Conservation (phyloP, 108 stramenopile species). For the Conticribra weissflogii region DNA sequence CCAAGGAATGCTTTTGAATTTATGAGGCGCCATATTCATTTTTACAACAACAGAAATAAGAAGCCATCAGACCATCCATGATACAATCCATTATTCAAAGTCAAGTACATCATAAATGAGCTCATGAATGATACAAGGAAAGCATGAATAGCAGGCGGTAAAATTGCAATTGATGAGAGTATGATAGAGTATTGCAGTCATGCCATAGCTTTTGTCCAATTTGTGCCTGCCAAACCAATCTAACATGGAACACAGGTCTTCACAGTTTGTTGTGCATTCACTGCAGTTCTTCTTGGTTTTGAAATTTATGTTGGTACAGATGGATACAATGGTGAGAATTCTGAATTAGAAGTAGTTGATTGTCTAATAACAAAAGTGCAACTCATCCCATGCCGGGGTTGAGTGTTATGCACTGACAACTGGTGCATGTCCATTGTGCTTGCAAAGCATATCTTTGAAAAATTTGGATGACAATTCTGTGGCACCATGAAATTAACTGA, state of each 20-base stretch:
- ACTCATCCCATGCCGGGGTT: not conserved
- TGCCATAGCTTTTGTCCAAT: conserved; percentile 7
- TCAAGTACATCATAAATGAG: not conserved
- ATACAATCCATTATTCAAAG: conserved; percentile 17
- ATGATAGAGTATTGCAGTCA: conserved; percentile 21
- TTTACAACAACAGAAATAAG: not conserved
- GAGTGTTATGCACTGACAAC: conserved; percentile 21
- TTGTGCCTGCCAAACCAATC: conserved; percentile 22
- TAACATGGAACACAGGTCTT: conserved; percentile 22
- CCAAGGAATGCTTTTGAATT: too few species aligned
- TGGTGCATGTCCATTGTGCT: conserved; percentile 9
- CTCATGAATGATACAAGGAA: conserved; percentile 3
- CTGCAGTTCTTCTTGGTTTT: conserved; percentile 5
- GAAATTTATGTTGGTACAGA: conserved; percentile 4
- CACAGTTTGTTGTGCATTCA: conserved; percentile 10
- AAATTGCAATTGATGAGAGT: conserved; percentile 13
- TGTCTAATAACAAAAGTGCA: not conserved
- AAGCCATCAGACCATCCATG: not conserved
- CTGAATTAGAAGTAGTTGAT: not conserved
- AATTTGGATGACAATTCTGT: conserved; percentile 7
- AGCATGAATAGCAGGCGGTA: conserved; percentile 6
- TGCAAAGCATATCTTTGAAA: conserved; percentile 18
- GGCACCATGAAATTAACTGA: conserved; percentile 27
- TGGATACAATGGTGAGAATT: not conserved
- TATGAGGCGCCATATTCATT: conserved; percentile 21